phyloP scores from a whole-genome alignment of 2,329 filamentous ascomycete species.

The Aureobasidium sp. region DNA sequence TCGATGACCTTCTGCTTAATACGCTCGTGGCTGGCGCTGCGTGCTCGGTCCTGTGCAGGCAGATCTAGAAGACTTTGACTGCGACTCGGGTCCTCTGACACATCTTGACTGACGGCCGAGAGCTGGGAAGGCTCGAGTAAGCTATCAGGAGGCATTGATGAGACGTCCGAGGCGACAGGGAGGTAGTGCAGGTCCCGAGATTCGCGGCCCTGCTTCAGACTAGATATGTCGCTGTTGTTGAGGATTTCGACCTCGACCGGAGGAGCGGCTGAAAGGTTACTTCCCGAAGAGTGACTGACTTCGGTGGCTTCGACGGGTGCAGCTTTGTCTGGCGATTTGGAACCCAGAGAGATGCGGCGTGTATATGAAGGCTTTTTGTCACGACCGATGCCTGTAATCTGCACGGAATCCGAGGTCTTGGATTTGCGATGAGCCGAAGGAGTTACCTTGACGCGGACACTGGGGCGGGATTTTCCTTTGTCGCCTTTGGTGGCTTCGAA shows the following conservation, averaged over 20 bases:
- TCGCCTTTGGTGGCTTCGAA: conserved; percentile 73
- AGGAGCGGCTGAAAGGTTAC: conserved; percentile 59
- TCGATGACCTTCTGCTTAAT: conserved; percentile 63
- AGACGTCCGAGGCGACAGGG: conserved; percentile 73
- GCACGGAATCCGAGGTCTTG: conserved; percentile 63
- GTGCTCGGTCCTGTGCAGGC: conserved; percentile 48
- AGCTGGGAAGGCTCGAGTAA: conserved; percentile 48
- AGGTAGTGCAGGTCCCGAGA: conserved; percentile 57
- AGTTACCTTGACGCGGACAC: conserved; percentile 72
- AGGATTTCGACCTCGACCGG: conserved; percentile 89
- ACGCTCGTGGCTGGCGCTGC: conserved; percentile 59
- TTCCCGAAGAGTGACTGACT: conserved; percentile 72
- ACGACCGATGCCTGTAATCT: conserved; percentile 75
- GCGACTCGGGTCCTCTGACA: conserved; percentile 30
- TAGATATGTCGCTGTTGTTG: conserved; percentile 60
- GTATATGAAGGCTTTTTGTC: conserved; percentile 64
- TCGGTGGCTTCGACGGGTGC: conserved; percentile 29
- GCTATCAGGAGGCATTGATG: conserved; percentile 68
- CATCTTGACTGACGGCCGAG: conserved; percentile 44
- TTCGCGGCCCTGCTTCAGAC: conserved; percentile 28
- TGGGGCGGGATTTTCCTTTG: conserved; percentile 61
- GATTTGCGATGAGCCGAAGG: conserved; percentile 59
- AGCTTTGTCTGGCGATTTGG: conserved; percentile 33
- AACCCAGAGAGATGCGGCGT: conserved; percentile 57
- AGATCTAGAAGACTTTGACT: conserved; percentile 43